Evolutionary conservation across 2,329 filamentous ascomycete species (phyloP), one percentile per base, ranked within the genome.

Genomic region (Epichloe hybrida): DNA sequence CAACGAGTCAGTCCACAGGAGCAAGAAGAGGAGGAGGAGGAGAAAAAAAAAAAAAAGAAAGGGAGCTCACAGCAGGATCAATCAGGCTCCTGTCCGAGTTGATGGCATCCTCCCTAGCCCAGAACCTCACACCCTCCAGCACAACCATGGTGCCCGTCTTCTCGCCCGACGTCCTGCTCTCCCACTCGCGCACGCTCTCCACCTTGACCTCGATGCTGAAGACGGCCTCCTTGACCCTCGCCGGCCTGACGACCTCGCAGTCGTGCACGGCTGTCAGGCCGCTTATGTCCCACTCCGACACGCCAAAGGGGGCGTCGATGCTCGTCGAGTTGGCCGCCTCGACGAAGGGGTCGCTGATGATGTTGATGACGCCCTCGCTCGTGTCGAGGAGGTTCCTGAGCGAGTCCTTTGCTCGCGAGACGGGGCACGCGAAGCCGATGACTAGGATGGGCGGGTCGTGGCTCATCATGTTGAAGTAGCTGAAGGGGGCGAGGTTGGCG

Each of bases 21-120:
- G 27, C 8, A 27, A 2, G 13, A 41, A 13, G 20, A 3, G 9
- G 5, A 13, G 15, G 4, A 9, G 17, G 17, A 17, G 17, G 17
- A 17, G 17, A 61, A 53, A 47, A 43, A 46, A 17, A 12, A 7
- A 13, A 2, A 37, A 21, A 37, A 5, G 9, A 4, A 5, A 38
- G 36, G 5, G 5, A n/a, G 69, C 76, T 69, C 63, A 83, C 79
- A 49, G 70, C 76, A 11, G 87, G 80, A 65, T 94, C 86, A 52
- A 97, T 73, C 41, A 87, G 59, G 57, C 81, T 88, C 61, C 73
- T 77, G 8, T 88, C 83, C 62, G 86, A 80, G 59, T 95, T 87
- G 54, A 95, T 71, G 2, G 89, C 89, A 68, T 96, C 91, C 64
- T 94, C 88, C 88, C 90, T 72, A 2, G 83, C 88, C 88, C 90